Base-by-base conservation (phyloP, 495 filamentous ascomycete species). In the Penicillium odoratum region DNA sequence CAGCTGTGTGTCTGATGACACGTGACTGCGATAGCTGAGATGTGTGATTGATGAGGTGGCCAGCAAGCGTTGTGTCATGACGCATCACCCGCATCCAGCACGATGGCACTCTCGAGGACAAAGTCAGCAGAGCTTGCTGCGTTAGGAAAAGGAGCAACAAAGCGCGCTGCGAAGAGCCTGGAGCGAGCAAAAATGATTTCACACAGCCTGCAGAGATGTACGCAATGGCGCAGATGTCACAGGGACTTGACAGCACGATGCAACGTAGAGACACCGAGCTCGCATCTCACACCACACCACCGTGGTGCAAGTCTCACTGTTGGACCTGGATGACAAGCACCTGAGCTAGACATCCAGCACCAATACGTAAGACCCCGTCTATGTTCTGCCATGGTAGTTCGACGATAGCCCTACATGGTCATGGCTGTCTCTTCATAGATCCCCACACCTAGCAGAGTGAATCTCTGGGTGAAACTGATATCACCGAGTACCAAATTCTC, bases 211-310 rank as follows among this genome's bases (percentile, higher is more conserved):
- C 45, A 47, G 45, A 25, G 13, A 47, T 47, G 25, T 47, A 47
- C 45, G 25, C 45, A 11, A 29, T 25, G 45, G 45, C 45, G 45
- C 25, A 47, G 25, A 47, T 47, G 45, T 4, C 13, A 47, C 25
- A 47, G 45, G 11, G 11, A 48, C 45, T 48, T 4, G 10, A 28
- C 45, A 30, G 45, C 26, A 48, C 45, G 45, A 48, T 48, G 21
- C 5, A 48, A 48, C 45, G 26, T 48, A 48, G 45, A 48, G 45
- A 48, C 45, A 48, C 45, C 45, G 26, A 48, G 45, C 45, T 48
- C 7, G 26, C 26, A 48, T 48, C 5, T 48, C 45, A n/a, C 26
- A 30, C 45, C 45, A 15, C 45, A 48, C 4, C 45, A 48, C 10
- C 26, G 2, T 48, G 45, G 45, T 26, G 26, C 26, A 48, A 30